A percentile compares a stretch with the other conserved stretches of the same genome.
These are phyloP conservation scores for Penicillium sp. DNA, from an alignment of 2,329 filamentous ascomycete species.

Conservation along the genomic window DNA sequence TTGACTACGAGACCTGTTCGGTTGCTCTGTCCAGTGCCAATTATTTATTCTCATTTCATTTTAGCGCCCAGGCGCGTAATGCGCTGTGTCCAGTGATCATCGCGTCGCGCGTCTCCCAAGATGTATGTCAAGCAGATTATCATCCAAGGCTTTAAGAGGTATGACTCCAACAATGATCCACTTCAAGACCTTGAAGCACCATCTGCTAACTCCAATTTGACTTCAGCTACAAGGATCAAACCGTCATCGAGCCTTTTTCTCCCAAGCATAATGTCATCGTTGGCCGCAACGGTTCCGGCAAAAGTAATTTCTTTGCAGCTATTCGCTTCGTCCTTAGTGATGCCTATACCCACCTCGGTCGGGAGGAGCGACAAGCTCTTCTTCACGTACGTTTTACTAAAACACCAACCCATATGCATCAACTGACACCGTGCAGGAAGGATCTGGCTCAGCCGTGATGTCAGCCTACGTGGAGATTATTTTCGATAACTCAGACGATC, in stretches of 20 bases:
- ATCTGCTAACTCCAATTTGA: not conserved
- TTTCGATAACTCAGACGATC: conserved; percentile 95
- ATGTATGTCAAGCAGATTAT: conserved; percentile 99
- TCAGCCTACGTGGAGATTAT: conserved; percentile 99
- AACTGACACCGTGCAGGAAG: conserved; percentile 60
- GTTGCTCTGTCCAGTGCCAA: not conserved
- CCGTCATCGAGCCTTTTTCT: conserved; percentile 96
- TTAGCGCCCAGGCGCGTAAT: conserved; percentile 28
- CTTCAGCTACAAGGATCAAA: conserved; percentile 96
- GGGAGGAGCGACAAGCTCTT: conserved; percentile 91
- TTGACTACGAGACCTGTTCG: conserved; percentile 2
- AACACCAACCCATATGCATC: not conserved
- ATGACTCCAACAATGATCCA: conserved; percentile 25
- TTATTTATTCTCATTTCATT: not conserved
- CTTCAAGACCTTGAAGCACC: not conserved
- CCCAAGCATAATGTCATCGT: conserved; percentile 98
- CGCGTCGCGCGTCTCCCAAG: conserved; percentile 39
- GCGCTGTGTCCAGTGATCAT: conserved; percentile 27
- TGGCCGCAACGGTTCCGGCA: conserved; percentile 97
- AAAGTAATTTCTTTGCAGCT: conserved; percentile 99
- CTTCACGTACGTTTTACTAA: conserved; percentile 63
- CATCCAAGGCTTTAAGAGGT: conserved; percentile 99
- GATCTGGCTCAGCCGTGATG: conserved; percentile 96
- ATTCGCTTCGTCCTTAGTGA: conserved; percentile 98
- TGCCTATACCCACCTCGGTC: conserved; percentile 92